phyloP scores from a whole-genome alignment of 805 yeast species.

The Trichomonascus vanleenenianus region DNA sequence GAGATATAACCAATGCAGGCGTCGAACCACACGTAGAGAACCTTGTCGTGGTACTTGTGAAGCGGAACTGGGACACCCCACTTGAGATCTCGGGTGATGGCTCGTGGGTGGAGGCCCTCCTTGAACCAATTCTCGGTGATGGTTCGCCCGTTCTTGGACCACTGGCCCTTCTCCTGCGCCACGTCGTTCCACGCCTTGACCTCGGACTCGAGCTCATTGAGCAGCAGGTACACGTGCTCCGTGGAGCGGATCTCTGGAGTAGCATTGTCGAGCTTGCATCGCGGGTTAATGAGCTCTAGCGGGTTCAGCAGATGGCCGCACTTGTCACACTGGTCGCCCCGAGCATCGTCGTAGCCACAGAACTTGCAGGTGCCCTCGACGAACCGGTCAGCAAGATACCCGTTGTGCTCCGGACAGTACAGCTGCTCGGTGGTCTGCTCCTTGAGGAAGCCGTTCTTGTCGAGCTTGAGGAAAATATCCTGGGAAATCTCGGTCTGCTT shows the following conservation, averaged over 20 bases:
- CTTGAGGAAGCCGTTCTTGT: slow-evolving; percentile 73
- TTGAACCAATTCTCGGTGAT: slow-evolving; percentile 91
- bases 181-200: slow-evolving; percentile 64
- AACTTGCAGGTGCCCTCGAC: slow-evolving; percentile 87
- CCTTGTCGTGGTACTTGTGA: slow-evolving; percentile 78
- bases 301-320: slow-evolving; percentile 90
- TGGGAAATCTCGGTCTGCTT: slow-evolving; percentile 94
- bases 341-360: slow-evolving; percentile 90
- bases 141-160: slow-evolving; percentile 88
- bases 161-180: slow-evolving; percentile 63
- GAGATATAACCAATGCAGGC: slow-evolving; percentile 96
- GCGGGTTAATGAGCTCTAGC: slow-evolving; percentile 86
- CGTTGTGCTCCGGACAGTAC: slow-evolving; percentile 83
- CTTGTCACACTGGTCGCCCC: slow-evolving; percentile 99
- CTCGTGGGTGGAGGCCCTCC: slow-evolving; percentile 87
- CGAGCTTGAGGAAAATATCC: slow-evolving; percentile 72
- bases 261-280: slow-evolving; percentile 85
- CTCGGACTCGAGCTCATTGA: slow-evolving; percentile 76
- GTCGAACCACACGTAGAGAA: slow-evolving; percentile 97
- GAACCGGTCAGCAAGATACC: slow-evolving; percentile 90
- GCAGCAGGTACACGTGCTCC: slow-evolving; percentile 74
- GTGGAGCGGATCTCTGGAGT: slow-evolving; percentile 76
- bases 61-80: slow-evolving; percentile 99
- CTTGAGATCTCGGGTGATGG: slow-evolving; percentile 91
- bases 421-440: slow-evolving; percentile 85